phyloP scores from a whole-genome alignment of 2,329 filamentous ascomycete genomes.

The Aspergillaceae sp. region DNA sequence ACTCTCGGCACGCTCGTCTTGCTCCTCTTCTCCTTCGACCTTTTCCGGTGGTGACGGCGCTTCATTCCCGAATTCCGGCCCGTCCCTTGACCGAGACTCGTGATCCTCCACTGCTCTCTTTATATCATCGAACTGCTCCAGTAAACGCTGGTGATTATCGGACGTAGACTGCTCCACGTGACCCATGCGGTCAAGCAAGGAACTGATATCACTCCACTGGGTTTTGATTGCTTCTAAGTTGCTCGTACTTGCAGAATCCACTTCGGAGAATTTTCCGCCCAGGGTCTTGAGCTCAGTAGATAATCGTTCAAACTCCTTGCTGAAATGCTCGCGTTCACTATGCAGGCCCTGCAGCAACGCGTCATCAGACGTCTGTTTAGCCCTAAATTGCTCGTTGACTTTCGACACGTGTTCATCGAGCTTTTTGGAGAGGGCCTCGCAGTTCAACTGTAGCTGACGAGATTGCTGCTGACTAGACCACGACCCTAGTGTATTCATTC shows the following conservation, averaged over 20 bases:
- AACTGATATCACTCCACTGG: not conserved
- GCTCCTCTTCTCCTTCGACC: not conserved
- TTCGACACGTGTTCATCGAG: not conserved
- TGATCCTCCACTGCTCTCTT: constrained; percentile 1
- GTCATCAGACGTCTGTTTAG: not conserved
- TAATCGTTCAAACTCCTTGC: constrained; percentile 1
- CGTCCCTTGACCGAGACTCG: not conserved
- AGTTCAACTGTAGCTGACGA: not conserved
- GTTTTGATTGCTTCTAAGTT: not conserved
- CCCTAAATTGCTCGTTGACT: not conserved
- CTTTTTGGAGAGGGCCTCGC: not conserved
- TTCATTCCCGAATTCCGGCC: not conserved
- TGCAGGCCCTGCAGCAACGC: constrained; percentile 6
- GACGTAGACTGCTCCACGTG: not conserved
- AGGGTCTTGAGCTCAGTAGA: constrained; percentile 7
- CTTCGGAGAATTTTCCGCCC: constrained; percentile 2
- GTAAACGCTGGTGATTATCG: constrained; percentile 1
- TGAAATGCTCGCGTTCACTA: constrained; percentile 8
- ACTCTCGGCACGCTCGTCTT: not conserved
- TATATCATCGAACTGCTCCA: constrained; percentile 2
- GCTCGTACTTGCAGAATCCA: constrained; percentile 1
- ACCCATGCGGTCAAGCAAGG: constrained; percentile 5
- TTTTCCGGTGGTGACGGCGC: not conserved
- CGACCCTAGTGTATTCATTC: no score
- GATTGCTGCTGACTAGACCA: not conserved